These are phyloP conservation scores for Hanseniaspora meyeri DNA, from an alignment of 805 yeast species.

Conservation along the genomic window DNA sequence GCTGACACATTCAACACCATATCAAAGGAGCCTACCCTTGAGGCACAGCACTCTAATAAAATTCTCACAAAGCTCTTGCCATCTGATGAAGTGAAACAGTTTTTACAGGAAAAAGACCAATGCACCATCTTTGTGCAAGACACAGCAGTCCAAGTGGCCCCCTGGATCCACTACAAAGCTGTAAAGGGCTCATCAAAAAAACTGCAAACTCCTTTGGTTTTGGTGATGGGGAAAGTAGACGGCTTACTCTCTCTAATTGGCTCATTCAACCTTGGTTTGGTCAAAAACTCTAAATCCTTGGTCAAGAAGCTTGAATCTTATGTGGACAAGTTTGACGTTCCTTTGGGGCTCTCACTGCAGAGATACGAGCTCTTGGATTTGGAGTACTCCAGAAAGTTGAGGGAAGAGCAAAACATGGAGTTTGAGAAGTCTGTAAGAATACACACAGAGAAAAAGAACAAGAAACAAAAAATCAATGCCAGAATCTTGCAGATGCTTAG, in stretches of 20 bases:
- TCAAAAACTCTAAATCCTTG: conserved; percentile 3
- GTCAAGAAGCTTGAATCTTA: background rate
- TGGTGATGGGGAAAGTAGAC: conserved; percentile 12
- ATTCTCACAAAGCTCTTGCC: background rate
- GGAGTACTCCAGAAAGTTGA: conserved; percentile 43
- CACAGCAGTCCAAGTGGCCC: conserved; percentile 7
- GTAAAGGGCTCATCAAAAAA: background rate
- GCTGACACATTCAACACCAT: background rate
- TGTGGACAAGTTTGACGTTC: conserved; percentile 9
- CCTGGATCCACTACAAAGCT: conserved; percentile 6
- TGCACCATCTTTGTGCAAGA: background rate
- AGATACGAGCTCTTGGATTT: conserved; percentile 34
- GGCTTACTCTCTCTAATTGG: conserved; percentile 8
- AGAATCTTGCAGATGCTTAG: conserved; percentile 20
- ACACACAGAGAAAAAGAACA: conserved; percentile 44
- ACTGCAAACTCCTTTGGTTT: background rate
- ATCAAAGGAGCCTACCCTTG: background rate
- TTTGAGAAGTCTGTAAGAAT: conserved; percentile 46
- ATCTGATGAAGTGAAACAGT: background rate
- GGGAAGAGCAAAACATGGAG: conserved; percentile 55
- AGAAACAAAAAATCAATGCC: conserved; percentile 24
- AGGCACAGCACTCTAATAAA: background rate
- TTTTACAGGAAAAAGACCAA: conserved; percentile 5
- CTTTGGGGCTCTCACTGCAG: conserved; percentile 7
- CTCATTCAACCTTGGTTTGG: background rate